Evolutionary conservation across 805 yeast species (phyloP).

Genomic region (Barnettozyma populi): DNA sequence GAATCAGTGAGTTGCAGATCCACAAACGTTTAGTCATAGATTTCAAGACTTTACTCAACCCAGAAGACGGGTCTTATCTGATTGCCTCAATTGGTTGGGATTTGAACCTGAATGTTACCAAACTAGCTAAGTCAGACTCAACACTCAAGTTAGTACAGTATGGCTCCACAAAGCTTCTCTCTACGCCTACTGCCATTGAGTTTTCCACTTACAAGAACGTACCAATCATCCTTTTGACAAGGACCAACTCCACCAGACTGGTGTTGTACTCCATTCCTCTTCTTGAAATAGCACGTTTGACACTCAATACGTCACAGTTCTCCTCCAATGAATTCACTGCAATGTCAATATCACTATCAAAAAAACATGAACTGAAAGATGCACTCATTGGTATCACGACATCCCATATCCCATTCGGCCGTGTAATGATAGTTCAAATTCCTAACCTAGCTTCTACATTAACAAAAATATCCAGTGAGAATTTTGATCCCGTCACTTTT

Average conservation of each 20-base stretch:
- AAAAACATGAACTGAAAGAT: slow-evolving; percentile 8
- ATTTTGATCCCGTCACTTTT: slow-evolving; percentile 2
- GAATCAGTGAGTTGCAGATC: slow-evolving; percentile 23
- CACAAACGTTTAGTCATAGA: slow-evolving; percentile 36
- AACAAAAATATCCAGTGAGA: neutral
- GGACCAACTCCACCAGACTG: slow-evolving; percentile 54
- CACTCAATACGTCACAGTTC: slow-evolving; percentile 71
- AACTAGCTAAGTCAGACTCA: slow-evolving; percentile 15
- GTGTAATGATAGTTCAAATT: slow-evolving; percentile 52
- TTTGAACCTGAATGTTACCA: slow-evolving; percentile 34
- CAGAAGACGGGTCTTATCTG: slow-evolving; percentile 23
- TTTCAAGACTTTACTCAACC: slow-evolving; percentile 22
- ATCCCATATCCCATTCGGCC: slow-evolving; percentile 72
- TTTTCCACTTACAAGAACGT: slow-evolving; percentile 20
- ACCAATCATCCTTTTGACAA: slow-evolving; percentile 47
- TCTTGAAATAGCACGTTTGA: slow-evolving; percentile 39
- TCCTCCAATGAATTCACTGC: slow-evolving; percentile 60
- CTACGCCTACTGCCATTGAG: slow-evolving; percentile 50
- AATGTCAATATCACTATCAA: slow-evolving; percentile 33
- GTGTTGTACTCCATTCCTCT: slow-evolving; percentile 35
- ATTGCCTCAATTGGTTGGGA: slow-evolving; percentile 62
- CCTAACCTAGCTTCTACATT: slow-evolving; percentile 23
- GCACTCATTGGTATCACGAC: slow-evolving; percentile 58
- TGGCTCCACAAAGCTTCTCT: slow-evolving; percentile 33
- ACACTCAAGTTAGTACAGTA: neutral